phyloP scores from a whole-genome alignment of 2,329 filamentous ascomycete genomes.

The Parastagonospora nodorum region DNA sequence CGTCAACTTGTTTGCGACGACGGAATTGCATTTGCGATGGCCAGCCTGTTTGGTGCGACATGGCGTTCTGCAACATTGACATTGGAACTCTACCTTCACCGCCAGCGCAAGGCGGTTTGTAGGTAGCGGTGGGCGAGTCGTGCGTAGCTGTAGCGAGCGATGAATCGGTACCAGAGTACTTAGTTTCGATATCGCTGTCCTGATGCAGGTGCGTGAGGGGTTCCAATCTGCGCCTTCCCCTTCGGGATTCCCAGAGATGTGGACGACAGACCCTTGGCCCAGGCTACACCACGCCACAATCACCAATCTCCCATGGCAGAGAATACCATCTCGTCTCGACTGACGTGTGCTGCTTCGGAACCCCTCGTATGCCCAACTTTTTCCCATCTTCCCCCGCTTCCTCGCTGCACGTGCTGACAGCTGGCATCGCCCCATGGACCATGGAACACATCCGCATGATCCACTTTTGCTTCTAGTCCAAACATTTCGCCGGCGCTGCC shows the following conservation, averaged over 20 bases:
- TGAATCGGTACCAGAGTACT: background rate
- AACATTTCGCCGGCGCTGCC: constrained; percentile 11
- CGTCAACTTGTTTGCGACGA: constrained; percentile 9
- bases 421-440: constrained; percentile 4
- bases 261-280: constrained; percentile 9
- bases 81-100: no score
- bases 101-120: no score
- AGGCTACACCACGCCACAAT: constrained; percentile 13
- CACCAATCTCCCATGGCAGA: background rate
- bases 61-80: background rate
- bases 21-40: background rate
- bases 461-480: constrained; percentile 6
- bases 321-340: constrained; percentile 5
- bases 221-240: constrained; percentile 19
- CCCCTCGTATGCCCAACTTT: no score
- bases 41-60: background rate
- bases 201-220: constrained; percentile 21
- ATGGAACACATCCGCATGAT: constrained; percentile 9
- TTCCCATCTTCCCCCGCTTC: background rate
- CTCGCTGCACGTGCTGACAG: constrained; percentile 10
- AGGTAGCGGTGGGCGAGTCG: no score
- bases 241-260: constrained; percentile 14
- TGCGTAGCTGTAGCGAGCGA: no score
- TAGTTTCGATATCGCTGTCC: constrained; percentile 1
- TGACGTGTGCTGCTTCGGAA: background rate